phyloP scores from a whole-genome alignment of 2,329 filamentous ascomycete genomes.

The Monilinia aucupariae region DNA sequence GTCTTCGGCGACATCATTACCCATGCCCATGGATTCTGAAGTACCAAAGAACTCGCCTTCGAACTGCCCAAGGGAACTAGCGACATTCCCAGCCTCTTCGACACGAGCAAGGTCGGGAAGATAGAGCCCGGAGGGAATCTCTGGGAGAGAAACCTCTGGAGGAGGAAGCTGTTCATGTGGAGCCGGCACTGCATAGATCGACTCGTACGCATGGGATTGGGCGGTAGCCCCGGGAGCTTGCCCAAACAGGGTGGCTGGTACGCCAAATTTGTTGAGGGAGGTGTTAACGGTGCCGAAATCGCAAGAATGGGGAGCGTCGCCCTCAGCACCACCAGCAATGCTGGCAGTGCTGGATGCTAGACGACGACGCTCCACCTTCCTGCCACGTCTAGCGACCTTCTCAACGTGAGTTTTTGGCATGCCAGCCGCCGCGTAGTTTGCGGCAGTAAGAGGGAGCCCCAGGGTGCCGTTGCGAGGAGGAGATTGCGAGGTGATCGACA shows the following conservation, averaged over 20 bases:
- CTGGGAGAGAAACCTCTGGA: neutral
- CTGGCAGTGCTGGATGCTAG: neutral
- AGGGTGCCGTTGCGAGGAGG: constrained; percentile 7
- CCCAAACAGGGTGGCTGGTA: neutral
- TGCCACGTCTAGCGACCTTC: neutral
- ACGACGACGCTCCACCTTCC: neutral
- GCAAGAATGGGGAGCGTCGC: no score
- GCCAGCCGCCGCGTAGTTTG: constrained; percentile 15
- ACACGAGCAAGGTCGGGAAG: neutral
- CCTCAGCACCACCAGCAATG: neutral
- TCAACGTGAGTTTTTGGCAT: neutral
- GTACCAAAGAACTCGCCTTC: neutral
- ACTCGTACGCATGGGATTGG: neutral
- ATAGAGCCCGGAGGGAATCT: neutral
- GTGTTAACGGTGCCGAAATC: neutral
- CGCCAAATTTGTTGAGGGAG: neutral
- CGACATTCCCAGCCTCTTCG: no score
- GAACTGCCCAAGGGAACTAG: no score
- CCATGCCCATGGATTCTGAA: neutral
- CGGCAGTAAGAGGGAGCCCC: constrained; percentile 11
- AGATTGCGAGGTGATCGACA: neutral
- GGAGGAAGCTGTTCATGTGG: neutral
- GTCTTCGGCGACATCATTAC: neutral
- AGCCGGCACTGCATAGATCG: constrained; percentile 2
- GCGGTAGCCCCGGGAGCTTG: neutral